Conservation (phyloP, 2,329 filamentous ascomycete species). For the Pseudogymnoascus sp. region DNA sequence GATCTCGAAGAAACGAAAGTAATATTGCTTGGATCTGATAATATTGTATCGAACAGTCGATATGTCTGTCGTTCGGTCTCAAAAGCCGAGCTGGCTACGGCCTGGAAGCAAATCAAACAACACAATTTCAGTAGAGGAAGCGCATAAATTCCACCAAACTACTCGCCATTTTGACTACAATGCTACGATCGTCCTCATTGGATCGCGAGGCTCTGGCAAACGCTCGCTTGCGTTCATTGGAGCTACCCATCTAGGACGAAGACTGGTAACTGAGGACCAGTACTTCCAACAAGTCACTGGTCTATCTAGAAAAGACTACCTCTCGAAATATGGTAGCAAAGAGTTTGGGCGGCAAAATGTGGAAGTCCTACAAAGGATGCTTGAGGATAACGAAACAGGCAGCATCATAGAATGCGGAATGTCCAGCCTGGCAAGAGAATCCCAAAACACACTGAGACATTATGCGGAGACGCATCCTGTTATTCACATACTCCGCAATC, state of each 20-base stretch:
- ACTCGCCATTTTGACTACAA: slow-evolving; percentile 32
- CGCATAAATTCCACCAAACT: slow-evolving; percentile 5
- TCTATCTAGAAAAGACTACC: slow-evolving; percentile 52
- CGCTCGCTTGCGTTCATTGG: slow-evolving; percentile 68
- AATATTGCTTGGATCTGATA: background rate
- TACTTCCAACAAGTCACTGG: slow-evolving; percentile 58
- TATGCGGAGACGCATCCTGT: slow-evolving; percentile 59
- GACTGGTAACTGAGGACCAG: slow-evolving; percentile 60
- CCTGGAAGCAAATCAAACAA: background rate
- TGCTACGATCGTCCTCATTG: slow-evolving; percentile 64
- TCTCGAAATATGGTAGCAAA: slow-evolving; percentile 50
- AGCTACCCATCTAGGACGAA: slow-evolving; percentile 58
- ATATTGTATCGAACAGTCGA: background rate
- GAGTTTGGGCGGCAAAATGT: slow-evolving; percentile 57
- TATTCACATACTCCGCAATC: slow-evolving; percentile 59
- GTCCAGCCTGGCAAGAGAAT: slow-evolving; percentile 39
- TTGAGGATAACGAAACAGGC: slow-evolving; percentile 49
- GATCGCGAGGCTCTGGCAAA: slow-evolving; percentile 66
- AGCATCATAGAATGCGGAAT: slow-evolving; percentile 63
- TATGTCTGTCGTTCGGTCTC: background rate
- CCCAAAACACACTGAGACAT: slow-evolving; percentile 47
- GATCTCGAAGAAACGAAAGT: background rate
- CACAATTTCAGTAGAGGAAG: background rate
- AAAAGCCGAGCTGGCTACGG: background rate
- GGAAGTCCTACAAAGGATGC: slow-evolving; percentile 49